Percentiles rank a stretch among this genome's conserved stretches.
Conservation (phyloP, 257 asterid species). For the Solanum chilense region DNA sequence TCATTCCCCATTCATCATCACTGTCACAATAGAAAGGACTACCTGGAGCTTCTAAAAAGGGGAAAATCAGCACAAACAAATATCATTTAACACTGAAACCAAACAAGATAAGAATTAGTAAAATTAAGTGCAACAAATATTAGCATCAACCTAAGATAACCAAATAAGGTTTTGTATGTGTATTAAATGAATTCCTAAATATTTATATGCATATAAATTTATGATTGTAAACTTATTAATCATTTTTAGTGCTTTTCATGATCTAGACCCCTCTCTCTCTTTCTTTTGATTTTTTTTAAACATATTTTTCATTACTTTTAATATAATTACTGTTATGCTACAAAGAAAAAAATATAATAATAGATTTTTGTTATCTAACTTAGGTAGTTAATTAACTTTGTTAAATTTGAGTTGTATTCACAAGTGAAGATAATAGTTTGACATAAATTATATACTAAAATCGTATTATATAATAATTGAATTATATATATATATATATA, state of each 20-base stretch:
- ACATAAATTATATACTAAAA: neutral
- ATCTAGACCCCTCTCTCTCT: neutral
- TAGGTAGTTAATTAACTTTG: neutral
- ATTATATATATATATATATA: too few relatives aligned
- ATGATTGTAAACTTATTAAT: neutral
- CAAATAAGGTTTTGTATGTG: too few relatives aligned
- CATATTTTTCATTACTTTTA: neutral
- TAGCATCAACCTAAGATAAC: too few relatives aligned
- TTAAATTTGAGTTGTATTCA: neutral
- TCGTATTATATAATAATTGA: too few relatives aligned
- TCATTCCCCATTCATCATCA: conserved; percentile 43
- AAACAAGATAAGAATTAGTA: neutral
- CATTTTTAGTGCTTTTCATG: neutral
- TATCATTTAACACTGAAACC: neutral
- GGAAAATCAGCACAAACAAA: neutral
- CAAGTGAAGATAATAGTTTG: neutral
- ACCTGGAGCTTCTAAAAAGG: conserved; percentile 39
- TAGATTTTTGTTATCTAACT: neutral
- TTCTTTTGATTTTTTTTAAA: neutral
- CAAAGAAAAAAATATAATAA: neutral
- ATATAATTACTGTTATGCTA: neutral
- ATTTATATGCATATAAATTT: neutral
- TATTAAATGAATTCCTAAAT: neutral
- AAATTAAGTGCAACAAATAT: neutral
- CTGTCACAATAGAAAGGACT: conserved; percentile 37